These are phyloP conservation scores for Cryptococcus sp. DNA, from an alignment of 1,284 basidiomycete genomes.

Conservation along the genomic window DNA sequence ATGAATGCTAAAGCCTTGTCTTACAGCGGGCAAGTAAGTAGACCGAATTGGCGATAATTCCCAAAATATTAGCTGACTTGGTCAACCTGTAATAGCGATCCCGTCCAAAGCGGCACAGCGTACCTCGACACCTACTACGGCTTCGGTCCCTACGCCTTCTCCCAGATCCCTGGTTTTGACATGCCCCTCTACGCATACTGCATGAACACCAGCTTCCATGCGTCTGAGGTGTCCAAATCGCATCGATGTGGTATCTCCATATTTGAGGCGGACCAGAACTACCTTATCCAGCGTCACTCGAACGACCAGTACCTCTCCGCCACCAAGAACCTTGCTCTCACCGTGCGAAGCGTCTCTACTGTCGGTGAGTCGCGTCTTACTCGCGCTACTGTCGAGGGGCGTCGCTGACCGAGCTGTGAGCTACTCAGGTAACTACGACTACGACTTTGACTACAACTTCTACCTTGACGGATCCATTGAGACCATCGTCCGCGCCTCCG, in stretches of 20 bases:
- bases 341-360: conserved; percentile 37
- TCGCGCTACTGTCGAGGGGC: too few relatives aligned
- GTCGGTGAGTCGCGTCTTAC: conserved; percentile 19
- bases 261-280: conserved; percentile 39
- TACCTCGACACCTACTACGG: conserved; percentile 34
- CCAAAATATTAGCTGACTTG: too few relatives aligned
- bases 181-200: conserved; percentile 38
- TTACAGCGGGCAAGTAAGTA: too few relatives aligned
- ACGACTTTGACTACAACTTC: conserved; percentile 43
- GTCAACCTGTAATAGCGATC: too few relatives aligned
- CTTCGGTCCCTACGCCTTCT: conserved; percentile 43
- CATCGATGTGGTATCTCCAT: conserved; percentile 40
- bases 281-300: conserved; percentile 43
- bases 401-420: neutral
- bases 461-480: conserved; percentile 45
- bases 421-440: conserved; percentile 35
- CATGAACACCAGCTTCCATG: conserved; percentile 34
- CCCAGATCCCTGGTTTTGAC: conserved; percentile 39
- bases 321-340: conserved; percentile 46
- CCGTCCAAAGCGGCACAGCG: conserved; percentile 32
- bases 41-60: too few relatives aligned
- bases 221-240: conserved; percentile 36
- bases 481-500: conserved; percentile 43
- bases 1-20: too few relatives aligned
- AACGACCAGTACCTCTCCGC: conserved; percentile 32